A percentile compares a stretch with the other conserved stretches of the same genome.
phyloP scores from a whole-genome alignment of 179 eudicot species.

The Heliamphora pulchella region DNA sequence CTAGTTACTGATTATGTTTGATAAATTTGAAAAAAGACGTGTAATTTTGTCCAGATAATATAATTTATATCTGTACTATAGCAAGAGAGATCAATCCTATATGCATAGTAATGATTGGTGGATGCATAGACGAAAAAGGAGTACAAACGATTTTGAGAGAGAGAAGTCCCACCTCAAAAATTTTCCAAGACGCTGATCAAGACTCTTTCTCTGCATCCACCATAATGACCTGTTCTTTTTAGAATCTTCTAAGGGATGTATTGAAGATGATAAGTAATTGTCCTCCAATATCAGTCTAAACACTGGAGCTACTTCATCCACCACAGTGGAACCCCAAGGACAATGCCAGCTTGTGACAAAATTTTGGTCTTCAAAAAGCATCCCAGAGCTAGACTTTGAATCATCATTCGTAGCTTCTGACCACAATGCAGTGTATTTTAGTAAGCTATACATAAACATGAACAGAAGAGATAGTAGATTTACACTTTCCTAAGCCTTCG shows the following conservation, averaged over 20 bases:
- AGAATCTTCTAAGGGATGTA: constrained; percentile 44
- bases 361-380: constrained; percentile 28
- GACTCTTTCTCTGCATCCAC: constrained; percentile 69
- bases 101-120: neutral
- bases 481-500: neutral
- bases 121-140: constrained; percentile 7
- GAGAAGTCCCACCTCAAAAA: constrained; percentile 48
- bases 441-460: neutral
- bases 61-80: neutral
- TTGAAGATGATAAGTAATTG: constrained; percentile 59
- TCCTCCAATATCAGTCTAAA: constrained; percentile 56
- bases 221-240: constrained; percentile 47
- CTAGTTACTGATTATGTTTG: neutral
- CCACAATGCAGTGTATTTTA: neutral
- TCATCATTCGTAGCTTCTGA: constrained; percentile 33
- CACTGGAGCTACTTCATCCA: constrained; percentile 69
- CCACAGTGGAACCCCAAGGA: constrained; percentile 69
- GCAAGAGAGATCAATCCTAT: neutral
- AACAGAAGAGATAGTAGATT: neutral
- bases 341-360: constrained; percentile 47
- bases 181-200: constrained; percentile 55
- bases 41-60: neutral
- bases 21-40: neutral
- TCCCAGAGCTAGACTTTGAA: constrained; percentile 26
- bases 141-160: neutral